These are phyloP conservation scores for Lipomyces yamanashiensis DNA, from an alignment of 805 yeast genomes.

Conservation along the genomic window DNA sequence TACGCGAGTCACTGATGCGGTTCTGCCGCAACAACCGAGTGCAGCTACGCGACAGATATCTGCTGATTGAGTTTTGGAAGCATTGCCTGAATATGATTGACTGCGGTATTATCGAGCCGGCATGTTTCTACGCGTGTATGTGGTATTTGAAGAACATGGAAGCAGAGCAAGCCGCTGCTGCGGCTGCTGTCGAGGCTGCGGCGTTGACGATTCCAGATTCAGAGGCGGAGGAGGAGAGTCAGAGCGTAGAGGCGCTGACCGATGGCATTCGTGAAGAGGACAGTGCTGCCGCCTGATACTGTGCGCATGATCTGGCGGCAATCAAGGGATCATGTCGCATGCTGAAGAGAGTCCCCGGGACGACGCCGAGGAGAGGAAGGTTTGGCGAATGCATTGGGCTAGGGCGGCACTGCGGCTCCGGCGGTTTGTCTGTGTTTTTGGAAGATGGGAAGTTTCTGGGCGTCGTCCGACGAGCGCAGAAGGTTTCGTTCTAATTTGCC, in stretches of 20 bases:
- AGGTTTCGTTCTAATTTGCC: neutral
- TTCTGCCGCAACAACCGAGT: conserved; percentile 24
- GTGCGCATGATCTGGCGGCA: no score
- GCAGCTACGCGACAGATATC: conserved; percentile 11
- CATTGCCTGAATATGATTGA: conserved; percentile 31
- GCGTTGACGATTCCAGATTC: neutral
- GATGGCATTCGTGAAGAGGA: no score
- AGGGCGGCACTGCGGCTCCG: conserved; percentile 3
- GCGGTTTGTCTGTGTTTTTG: neutral
- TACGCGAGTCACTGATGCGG: conserved; percentile 30
- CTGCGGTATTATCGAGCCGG: conserved; percentile 32
- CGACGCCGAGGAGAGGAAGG: neutral
- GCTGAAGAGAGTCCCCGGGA: neutral
- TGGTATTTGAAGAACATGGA: conserved; percentile 18
- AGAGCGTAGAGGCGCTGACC: neutral
- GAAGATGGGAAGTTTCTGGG: neutral
- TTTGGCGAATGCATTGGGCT: neutral
- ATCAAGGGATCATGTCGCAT: neutral
- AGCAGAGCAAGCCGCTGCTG: conserved; percentile 8
- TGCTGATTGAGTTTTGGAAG: conserved; percentile 30
- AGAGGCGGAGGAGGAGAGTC: neutral
- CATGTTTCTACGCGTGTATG: conserved; percentile 32
- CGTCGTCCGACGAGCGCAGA: neutral
- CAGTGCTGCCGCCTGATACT: no score
- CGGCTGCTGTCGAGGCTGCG: neutral